phyloP scores from a whole-genome alignment of 352 stramenopile species.

The Pythium monospermum region DNA sequence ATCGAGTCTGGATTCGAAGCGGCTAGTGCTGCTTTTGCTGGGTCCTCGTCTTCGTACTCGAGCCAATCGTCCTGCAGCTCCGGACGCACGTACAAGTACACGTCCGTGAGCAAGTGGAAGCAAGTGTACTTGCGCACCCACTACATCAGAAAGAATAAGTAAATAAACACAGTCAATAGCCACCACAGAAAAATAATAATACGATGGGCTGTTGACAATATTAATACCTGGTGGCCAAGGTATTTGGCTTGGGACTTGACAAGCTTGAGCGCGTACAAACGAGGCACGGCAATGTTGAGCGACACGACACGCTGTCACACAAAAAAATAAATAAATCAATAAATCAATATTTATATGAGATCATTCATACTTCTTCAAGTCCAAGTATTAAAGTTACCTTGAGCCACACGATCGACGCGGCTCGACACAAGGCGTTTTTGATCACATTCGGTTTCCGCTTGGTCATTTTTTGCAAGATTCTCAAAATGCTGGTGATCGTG shows the following conservation, averaged over 20 bases:
- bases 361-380: too few relatives aligned
- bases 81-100: conserved; percentile 74
- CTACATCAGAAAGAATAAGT: conserved; percentile 23
- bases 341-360: too few relatives aligned
- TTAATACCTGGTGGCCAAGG: conserved; percentile 59
- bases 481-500: conserved; percentile 71
- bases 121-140: conserved; percentile 86
- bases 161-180: conserved; percentile 1
- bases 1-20: conserved; percentile 60
- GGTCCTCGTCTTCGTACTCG: conserved; percentile 73
- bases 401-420: conserved; percentile 75
- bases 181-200: conserved; percentile 5
- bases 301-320: conserved; percentile 56
- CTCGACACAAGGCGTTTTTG: conserved; percentile 69
- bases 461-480: conserved; percentile 78
- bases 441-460: conserved; percentile 85
- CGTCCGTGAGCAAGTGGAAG: conserved; percentile 65
- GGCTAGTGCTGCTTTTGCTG: conserved; percentile 72
- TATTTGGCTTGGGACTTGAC: conserved; percentile 85
- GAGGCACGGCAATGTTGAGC: conserved; percentile 52
- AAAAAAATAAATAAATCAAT: conserved; percentile 1
- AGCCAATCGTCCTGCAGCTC: conserved; percentile 82
- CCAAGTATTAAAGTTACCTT: conserved; percentile 36
- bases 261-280: conserved; percentile 77
- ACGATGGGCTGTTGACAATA: too few relatives aligned